A percentile compares a stretch with the other conserved stretches of the same genome.
These are phyloP conservation scores for Ustilaginoidea virens DNA, from an alignment of 2,329 filamentous ascomycete species.

Conservation along the genomic window DNA sequence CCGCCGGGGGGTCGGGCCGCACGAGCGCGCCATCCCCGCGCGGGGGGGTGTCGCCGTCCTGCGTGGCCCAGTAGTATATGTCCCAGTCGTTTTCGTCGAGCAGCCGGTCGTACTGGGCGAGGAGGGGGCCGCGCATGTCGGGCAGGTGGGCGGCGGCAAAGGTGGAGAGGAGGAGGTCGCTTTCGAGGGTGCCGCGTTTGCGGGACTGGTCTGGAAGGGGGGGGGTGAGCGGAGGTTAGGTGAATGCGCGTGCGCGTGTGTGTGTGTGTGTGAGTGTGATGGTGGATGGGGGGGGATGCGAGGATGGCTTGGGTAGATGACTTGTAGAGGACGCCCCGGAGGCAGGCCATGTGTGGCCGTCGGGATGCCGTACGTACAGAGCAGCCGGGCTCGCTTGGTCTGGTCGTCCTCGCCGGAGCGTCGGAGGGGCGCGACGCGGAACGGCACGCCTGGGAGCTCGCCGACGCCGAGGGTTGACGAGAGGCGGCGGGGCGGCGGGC, in stretches of 20 bases:
- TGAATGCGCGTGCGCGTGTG: too few species aligned
- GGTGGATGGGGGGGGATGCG: too few species aligned
- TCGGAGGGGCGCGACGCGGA: slow-evolving; percentile 80
- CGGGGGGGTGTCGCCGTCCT: slow-evolving; percentile 40
- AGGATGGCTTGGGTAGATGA: too few species aligned
- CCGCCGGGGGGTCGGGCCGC: slow-evolving; percentile 26
- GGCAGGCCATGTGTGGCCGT: too few species aligned
- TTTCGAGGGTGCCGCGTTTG: slow-evolving; percentile 90
- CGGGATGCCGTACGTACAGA: slow-evolving; percentile 38
- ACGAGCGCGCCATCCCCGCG: slow-evolving; percentile 16
- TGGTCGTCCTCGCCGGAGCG: slow-evolving; percentile 67
- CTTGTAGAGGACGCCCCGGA: too few species aligned
- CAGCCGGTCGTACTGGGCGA: slow-evolving; percentile 78
- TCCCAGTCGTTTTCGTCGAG: slow-evolving; percentile 99
- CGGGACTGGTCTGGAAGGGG: slow-evolving; percentile 68
- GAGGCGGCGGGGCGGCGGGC: slow-evolving; percentile 15
- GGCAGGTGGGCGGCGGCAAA: slow-evolving; percentile 72
- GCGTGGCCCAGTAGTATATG: slow-evolving; percentile 99
- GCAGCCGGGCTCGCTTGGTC: slow-evolving; percentile 78
- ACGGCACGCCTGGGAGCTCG: slow-evolving; percentile 73
- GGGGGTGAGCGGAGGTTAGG: slow-evolving; percentile 3
- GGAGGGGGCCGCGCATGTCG: slow-evolving; percentile 55
- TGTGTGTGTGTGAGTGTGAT: too few species aligned
- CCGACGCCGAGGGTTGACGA: slow-evolving; percentile 52
- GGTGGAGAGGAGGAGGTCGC: slow-evolving; percentile 88